These are phyloP conservation scores for Scleroderma bovista DNA, from an alignment of 768 basidiomycete genomes.

Conservation along the genomic window DNA sequence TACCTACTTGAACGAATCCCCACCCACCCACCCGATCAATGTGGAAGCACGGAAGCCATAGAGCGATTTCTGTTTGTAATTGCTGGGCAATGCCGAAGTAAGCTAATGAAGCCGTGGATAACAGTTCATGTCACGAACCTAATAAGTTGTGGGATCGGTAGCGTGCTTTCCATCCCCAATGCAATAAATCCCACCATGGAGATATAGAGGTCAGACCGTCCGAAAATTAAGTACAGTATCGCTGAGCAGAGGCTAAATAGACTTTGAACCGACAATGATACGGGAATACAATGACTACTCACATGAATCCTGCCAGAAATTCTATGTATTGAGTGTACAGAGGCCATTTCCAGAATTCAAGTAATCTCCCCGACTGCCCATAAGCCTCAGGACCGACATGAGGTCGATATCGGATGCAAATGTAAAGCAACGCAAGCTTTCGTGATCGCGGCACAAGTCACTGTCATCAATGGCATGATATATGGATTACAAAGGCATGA, in stretches of 20 bases:
- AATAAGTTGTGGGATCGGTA: conserved; percentile 82
- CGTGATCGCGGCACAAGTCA: conserved; percentile 14
- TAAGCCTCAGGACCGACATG: conserved; percentile 52
- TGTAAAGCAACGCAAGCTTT: conserved; percentile 74
- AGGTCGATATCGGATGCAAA: conserved; percentile 72
- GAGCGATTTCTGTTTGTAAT: conserved; percentile 70
- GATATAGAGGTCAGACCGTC: conserved; percentile 55
- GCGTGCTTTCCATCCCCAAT: conserved; percentile 75
- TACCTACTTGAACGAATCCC: conserved; percentile 78
- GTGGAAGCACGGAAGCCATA: conserved; percentile 85
- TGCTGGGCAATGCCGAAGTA: conserved; percentile 38
- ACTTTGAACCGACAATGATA: conserved; percentile 5
- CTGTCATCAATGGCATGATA: background rate
- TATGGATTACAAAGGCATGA: background rate
- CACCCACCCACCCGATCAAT: conserved; percentile 76
- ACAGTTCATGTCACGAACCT: conserved; percentile 40
- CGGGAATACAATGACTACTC: conserved; percentile 6
- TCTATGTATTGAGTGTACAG: conserved; percentile 76
- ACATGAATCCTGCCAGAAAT: conserved; percentile 79
- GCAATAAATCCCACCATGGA: conserved; percentile 68
- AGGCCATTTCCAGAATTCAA: conserved; percentile 85
- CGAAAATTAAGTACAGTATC: conserved; percentile 72
- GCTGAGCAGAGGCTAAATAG: conserved; percentile 52
- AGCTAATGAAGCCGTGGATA: conserved; percentile 14
- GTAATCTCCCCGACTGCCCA: conserved; percentile 55